phyloP scores from a whole-genome alignment of 139 green algal species.

The Tetraselmis striata region DNA sequence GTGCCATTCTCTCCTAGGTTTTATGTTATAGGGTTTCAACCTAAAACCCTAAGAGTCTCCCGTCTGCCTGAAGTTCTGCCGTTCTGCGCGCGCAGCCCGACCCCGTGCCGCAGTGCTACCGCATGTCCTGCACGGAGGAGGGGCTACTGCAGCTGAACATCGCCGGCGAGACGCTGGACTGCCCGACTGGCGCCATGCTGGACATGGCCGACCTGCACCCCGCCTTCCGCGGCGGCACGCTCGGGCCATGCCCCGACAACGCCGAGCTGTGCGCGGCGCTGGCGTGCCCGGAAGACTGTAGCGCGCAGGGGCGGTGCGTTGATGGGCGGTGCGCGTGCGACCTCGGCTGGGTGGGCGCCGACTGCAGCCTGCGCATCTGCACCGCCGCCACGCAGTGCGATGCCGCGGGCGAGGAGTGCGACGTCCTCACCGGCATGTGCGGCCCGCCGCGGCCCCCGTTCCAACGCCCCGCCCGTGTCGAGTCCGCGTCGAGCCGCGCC shows the following conservation, averaged over 20 bases:
- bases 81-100: no score
- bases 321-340: neutral
- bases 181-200: neutral
- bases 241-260: neutral
- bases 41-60: no score
- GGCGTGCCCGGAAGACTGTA: neutral
- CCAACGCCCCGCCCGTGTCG: no score
- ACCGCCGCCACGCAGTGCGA: no score
- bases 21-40: no score
- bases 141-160: neutral
- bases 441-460: no score
- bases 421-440: no score
- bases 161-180: neutral
- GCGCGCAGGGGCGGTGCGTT: neutral
- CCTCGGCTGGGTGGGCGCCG: neutral
- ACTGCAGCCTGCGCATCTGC: neutral
- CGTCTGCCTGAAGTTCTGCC: no score
- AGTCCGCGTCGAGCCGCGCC: no score
- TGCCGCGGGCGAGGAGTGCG: no score
- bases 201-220: neutral
- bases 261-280: neutral
- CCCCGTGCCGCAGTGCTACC: neutral
- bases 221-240: neutral
- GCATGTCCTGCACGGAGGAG: neutral
- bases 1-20: no score